Evolutionary conservation across 192 early-diverging fungal species (phyloP).

Genomic region (Entomortierella chlamydospora): DNA sequence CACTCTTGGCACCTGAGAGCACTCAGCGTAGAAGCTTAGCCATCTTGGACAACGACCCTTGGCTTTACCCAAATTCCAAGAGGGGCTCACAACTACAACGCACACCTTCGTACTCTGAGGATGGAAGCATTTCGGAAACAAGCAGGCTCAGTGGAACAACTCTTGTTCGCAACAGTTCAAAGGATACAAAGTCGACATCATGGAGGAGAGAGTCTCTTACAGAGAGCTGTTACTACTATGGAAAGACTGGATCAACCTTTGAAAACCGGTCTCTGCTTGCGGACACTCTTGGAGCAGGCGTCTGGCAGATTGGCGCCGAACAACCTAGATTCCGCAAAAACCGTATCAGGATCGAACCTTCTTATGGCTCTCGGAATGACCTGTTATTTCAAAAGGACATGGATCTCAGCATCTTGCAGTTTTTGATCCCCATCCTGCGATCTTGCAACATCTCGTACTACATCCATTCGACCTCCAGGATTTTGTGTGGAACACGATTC

Average conservation of each 20-base stretch:
- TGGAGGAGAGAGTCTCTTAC: constrained; percentile 34
- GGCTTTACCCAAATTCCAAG: constrained; percentile 52
- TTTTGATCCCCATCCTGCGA: constrained; percentile 32
- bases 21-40: constrained; percentile 52
- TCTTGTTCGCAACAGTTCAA: constrained; percentile 24
- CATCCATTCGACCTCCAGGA: constrained; percentile 41
- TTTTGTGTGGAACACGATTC: constrained; percentile 43
- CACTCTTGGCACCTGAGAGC: constrained; percentile 58
- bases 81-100: not conserved
- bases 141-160: constrained; percentile 37
- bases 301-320: constrained; percentile 25
- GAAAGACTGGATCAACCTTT: constrained; percentile 16
- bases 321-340: constrained; percentile 46
- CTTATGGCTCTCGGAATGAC: not conserved
- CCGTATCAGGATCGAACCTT: constrained; percentile 21
- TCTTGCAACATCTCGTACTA: constrained; percentile 47
- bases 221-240: constrained; percentile 33
- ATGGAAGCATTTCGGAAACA: constrained; percentile 18
- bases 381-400: constrained; percentile 38
- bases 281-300: constrained; percentile 12
- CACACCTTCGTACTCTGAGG: constrained; percentile 25
- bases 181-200: constrained; percentile 1
- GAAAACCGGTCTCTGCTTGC: constrained; percentile 13
- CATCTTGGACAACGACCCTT: constrained; percentile 58
- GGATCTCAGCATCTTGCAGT: constrained; percentile 41